Evolutionary conservation across 352 stramenopile genomes (phyloP).

Genomic region (Pythium biforme): DNA sequence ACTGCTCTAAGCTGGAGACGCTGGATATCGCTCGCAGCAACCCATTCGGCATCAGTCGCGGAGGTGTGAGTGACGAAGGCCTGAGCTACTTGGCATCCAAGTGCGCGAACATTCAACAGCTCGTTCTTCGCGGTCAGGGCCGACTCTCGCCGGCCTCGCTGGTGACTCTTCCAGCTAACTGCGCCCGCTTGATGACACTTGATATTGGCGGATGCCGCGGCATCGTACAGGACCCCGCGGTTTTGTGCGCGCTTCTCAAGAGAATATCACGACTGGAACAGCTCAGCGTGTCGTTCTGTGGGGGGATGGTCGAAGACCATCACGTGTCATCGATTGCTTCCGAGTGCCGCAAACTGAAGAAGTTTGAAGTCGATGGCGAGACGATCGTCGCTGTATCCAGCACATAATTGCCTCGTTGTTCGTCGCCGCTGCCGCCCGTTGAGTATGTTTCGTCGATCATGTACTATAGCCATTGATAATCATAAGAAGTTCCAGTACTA

Average conservation of each 20-base stretch:
- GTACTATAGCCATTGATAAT: slow-evolving; percentile 4
- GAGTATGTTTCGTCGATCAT: neutral
- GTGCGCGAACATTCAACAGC: slow-evolving; percentile 39
- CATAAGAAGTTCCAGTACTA: neutral
- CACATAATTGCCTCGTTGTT: neutral
- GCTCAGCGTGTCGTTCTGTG: slow-evolving; percentile 58
- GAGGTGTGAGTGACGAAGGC: slow-evolving; percentile 46
- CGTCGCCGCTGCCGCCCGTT: neutral
- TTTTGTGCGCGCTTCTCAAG: slow-evolving; percentile 40
- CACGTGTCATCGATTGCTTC: slow-evolving; percentile 56
- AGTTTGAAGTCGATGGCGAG: slow-evolving; percentile 50
- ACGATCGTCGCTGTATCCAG: slow-evolving; percentile 9
- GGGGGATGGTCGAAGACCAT: slow-evolving; percentile 38
- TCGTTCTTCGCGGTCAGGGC: slow-evolving; percentile 55
- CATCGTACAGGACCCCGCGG: slow-evolving; percentile 55
- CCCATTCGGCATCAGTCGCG: slow-evolving; percentile 54
- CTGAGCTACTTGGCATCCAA: slow-evolving; percentile 43
- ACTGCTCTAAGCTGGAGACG: slow-evolving; percentile 38
- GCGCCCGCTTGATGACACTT: slow-evolving; percentile 41
- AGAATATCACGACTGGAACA: slow-evolving; percentile 45
- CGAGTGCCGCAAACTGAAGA: slow-evolving; percentile 57
- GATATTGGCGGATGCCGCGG: slow-evolving; percentile 57
- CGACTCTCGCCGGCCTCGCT: slow-evolving; percentile 43
- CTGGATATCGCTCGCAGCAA: slow-evolving; percentile 67
- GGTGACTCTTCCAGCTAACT: slow-evolving; percentile 36